A percentile compares a stretch with the other conserved stretches of the same genome.
Evolutionary conservation across 2,329 filamentous ascomycete species (phyloP).

Genomic region (Elsinoe australis): DNA sequence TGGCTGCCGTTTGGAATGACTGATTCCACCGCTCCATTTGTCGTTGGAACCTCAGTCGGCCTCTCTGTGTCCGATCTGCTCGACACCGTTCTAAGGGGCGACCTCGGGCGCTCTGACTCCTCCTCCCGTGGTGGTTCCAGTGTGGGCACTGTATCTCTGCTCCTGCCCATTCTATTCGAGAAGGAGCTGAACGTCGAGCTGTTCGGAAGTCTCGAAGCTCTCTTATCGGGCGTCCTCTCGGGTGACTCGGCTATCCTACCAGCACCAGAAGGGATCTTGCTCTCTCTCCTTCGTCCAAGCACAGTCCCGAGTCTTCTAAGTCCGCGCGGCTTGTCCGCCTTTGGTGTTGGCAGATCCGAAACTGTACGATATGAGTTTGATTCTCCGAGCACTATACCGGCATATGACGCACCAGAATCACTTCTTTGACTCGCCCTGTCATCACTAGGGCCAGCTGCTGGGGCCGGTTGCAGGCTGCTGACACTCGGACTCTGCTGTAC

Average conservation of each 20-base stretch:
- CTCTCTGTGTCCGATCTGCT: constrained; percentile 14
- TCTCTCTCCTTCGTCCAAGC: constrained; percentile 58
- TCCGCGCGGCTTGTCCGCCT: constrained; percentile 38
- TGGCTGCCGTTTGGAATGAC: constrained; percentile 28
- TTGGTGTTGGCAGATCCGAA: constrained; percentile 21
- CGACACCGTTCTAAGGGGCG: constrained; percentile 24
- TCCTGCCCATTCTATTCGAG: constrained; percentile 50
- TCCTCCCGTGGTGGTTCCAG: constrained; percentile 28
- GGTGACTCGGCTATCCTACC: constrained; percentile 36
- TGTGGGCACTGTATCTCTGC: constrained; percentile 52
- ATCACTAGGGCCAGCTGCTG: constrained; percentile 36
- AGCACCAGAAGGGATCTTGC: constrained; percentile 38
- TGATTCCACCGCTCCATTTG: constrained; percentile 15
- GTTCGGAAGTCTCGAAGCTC: constrained; percentile 33
- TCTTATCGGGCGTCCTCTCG: constrained; percentile 44
- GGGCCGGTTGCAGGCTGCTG: constrained; percentile 27
- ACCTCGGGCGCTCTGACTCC: constrained; percentile 24
- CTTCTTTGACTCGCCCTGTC: constrained; percentile 51
- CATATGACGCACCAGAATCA: constrained; percentile 36
- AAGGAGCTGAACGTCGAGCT: constrained; percentile 50
- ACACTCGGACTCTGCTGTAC: constrained; percentile 19
- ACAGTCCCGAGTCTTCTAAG: constrained; percentile 58
- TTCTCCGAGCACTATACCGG: constrained; percentile 8
- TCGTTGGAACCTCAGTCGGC: constrained; percentile 7
- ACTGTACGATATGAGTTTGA: constrained; percentile 21